Evolutionary conservation across 345 rosid genomes (phyloP).

Genomic region (Syzygium aromaticum): DNA sequence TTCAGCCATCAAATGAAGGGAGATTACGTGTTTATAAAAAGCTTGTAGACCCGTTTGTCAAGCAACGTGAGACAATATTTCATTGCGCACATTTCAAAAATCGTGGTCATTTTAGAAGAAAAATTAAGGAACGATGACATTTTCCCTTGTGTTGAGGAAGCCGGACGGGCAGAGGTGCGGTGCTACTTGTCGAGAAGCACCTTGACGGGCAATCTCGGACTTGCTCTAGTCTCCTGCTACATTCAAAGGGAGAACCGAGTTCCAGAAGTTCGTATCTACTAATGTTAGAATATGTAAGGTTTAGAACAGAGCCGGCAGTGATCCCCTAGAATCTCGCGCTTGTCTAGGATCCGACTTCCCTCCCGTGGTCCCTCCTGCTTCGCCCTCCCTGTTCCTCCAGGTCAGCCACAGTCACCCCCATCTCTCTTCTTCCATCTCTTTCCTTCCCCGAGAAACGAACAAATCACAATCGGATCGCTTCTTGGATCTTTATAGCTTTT

Average conservation of each 20-base stretch:
- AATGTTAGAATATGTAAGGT: no score
- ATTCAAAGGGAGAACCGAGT: not conserved
- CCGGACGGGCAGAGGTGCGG: accelerated
- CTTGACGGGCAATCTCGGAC: not conserved
- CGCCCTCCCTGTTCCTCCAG: not conserved
- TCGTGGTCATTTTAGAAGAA: not conserved
- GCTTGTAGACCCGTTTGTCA: not conserved
- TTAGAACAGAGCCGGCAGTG: no score
- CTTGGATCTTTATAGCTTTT: not conserved
- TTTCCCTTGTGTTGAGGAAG: accelerated
- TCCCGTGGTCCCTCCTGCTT: not conserved
- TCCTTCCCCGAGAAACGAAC: not conserved
- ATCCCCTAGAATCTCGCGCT: no score
- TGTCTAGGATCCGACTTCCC: no score
- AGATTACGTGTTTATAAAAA: not conserved
- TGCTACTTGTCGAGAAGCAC: not conserved
- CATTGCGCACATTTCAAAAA: accelerated
- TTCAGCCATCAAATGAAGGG: accelerated
- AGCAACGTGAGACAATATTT: accelerated
- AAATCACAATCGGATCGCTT: not conserved
- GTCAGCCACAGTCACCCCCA: not conserved
- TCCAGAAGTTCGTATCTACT: not conserved
- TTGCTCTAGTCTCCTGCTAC: not conserved
- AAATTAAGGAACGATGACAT: not conserved
- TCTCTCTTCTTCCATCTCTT: not conserved